A percentile compares a stretch with the other conserved stretches of the same genome.
These are phyloP conservation scores for Zasmidium cellare DNA, from an alignment of 2,329 filamentous ascomycete species.

Conservation along the genomic window DNA sequence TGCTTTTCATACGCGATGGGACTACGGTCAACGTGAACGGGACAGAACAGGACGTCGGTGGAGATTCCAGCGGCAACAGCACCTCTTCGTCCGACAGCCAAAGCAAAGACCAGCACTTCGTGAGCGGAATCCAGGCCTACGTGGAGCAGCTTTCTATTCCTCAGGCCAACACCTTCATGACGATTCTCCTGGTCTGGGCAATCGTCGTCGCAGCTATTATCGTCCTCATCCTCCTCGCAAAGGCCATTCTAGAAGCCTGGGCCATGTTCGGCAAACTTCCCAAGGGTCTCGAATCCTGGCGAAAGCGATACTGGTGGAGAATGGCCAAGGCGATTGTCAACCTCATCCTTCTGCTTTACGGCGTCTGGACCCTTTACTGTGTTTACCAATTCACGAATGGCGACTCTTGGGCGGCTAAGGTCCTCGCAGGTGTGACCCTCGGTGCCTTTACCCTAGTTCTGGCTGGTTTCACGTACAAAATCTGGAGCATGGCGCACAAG, in stretches of 20 bases:
- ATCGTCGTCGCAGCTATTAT: slow-evolving; percentile 82
- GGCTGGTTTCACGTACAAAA: slow-evolving; percentile 80
- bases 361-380: slow-evolving; percentile 93
- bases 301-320: slow-evolving; percentile 93
- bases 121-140: slow-evolving; percentile 77
- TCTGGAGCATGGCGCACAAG: slow-evolving; percentile 72
- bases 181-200: slow-evolving; percentile 81
- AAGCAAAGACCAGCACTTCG: slow-evolving; percentile 53
- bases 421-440: slow-evolving; percentile 79
- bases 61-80: slow-evolving; percentile 21
- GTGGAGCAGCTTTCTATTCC: slow-evolving; percentile 84
- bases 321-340: slow-evolving; percentile 87
- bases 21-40: slow-evolving; percentile 43
- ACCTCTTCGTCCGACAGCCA: slow-evolving; percentile 27
- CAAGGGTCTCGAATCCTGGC: slow-evolving; percentile 75
- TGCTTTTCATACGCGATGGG: slow-evolving; percentile 34
- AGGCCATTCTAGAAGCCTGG: slow-evolving; percentile 88
- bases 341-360: slow-evolving; percentile 87
- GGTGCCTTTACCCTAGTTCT: slow-evolving; percentile 77
- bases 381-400: slow-evolving; percentile 92
- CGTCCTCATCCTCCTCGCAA: slow-evolving; percentile 83
- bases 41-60: slow-evolving; percentile 35
- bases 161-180: slow-evolving; percentile 93
- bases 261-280: slow-evolving; percentile 87
- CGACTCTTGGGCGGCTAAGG: slow-evolving; percentile 90